Conservation (phyloP, 2,329 filamentous ascomycete species). For the Aquanectria penicillioides region DNA sequence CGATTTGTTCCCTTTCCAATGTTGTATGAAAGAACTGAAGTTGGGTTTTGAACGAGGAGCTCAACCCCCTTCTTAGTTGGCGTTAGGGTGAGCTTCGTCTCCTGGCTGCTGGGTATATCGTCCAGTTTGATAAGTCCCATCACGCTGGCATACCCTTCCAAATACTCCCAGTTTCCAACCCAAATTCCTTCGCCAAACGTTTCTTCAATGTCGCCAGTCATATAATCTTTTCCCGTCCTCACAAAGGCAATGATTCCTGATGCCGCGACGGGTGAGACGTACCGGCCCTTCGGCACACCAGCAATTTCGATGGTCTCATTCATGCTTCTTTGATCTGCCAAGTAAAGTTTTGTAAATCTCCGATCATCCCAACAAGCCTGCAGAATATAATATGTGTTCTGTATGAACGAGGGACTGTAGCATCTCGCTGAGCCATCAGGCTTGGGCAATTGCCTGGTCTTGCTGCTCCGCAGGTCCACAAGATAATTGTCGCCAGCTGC, state of each 20-base stretch:
- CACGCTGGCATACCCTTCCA: background rate
- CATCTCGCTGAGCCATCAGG: background rate
- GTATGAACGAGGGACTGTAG: background rate
- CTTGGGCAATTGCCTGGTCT: background rate
- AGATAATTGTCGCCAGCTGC: background rate
- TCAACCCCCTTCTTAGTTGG: background rate
- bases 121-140: background rate
- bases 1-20: background rate
- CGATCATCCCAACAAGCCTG: background rate
- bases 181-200: constrained; percentile 2
- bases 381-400: background rate
- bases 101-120: background rate
- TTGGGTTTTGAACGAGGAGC: background rate
- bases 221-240: constrained; percentile 2
- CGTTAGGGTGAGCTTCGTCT: background rate
- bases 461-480: background rate
- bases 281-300: background rate
- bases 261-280: background rate
- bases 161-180: background rate
- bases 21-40: background rate
- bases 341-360: background rate
- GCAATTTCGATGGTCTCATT: background rate
- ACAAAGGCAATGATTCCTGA: background rate
- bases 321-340: background rate
- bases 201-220: constrained; percentile 1